Evolutionary conservation across 495 filamentous ascomycete genomes (phyloP), one percentile per base, ranked within the genome.

Genomic region (Trichoderma asperelloides): DNA sequence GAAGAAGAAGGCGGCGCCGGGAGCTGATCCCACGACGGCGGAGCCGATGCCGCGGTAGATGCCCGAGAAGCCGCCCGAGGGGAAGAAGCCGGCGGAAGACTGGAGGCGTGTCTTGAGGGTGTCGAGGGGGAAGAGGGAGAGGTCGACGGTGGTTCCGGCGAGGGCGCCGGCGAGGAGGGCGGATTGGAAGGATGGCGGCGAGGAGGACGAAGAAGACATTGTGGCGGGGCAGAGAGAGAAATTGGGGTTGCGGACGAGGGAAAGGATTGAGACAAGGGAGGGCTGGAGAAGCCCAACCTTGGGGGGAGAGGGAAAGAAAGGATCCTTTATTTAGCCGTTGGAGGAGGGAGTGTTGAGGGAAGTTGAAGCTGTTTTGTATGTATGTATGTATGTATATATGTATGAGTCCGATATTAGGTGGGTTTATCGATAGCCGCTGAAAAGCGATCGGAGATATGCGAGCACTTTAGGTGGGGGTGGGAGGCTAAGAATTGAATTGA

Each of bases 1-100:
- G 85, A 98, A 98, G 85, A 98, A 98, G 70, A 96, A 91, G 51
- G 95, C 94, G 7, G 95, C 95, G n/a, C 92, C 93, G 7, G 95
- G 95, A 0, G 96, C 96, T 43, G 92, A 96, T n/a, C 95, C 95
- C 71, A 97, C 86, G 39, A 92, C 75, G 5, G 88, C 88, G 47
- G 80, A 84, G 39, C 88, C 88, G 16, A 92, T 80, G 72, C 90
- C 88, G 51, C 83, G 80, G 81, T 91, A 91, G 71, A 91, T 85
- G 68, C 89, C 89, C 55, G 78, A 77, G 82, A 91, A 91, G 70
- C 89, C 89, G 73, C 89, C 90, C 8, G 89, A 86, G 23, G 88
- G 81, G 74, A 87, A 81, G 81, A 94, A 96, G 74, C 91, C 91
- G 67, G 82, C 74, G 70, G 85, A 84, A 72, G 95, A 96, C 78